Evolutionary conservation across 176 grass and related monocot species (phyloP).

Genomic region (Panicum miliaceum): DNA sequence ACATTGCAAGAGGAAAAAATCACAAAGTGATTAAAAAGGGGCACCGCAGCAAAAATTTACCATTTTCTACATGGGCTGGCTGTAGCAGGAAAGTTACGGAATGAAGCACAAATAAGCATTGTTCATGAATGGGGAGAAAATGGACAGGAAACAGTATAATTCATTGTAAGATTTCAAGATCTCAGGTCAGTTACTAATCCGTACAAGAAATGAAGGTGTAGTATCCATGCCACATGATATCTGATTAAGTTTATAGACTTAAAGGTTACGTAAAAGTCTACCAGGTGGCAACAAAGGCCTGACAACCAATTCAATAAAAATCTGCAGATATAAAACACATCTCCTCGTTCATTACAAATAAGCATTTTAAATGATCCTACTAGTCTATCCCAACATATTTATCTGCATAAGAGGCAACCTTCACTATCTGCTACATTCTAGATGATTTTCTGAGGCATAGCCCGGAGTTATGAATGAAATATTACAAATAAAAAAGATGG

Average conservation of each 20-base stretch:
- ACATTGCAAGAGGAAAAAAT: background rate
- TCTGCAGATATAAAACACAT: conserved; percentile 4
- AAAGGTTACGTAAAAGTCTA: background rate
- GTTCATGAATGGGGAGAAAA: background rate
- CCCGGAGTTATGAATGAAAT: conserved; percentile 3
- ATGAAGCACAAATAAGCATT: background rate
- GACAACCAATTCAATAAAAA: conserved; percentile 16
- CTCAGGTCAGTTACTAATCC: background rate
- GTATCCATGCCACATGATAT: background rate
- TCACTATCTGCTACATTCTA: conserved; percentile 4
- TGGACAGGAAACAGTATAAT: background rate
- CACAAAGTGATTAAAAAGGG: background rate
- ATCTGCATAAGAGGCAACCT: background rate
- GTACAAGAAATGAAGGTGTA: background rate
- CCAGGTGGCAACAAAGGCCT: background rate
- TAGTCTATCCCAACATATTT: background rate
- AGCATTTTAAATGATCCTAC: background rate
- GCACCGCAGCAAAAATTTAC: background rate
- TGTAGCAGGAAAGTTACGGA: background rate
- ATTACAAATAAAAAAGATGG: background rate
- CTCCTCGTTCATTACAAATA: background rate
- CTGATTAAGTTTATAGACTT: background rate
- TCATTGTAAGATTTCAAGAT: background rate
- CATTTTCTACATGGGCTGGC: background rate
- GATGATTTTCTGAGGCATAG: background rate